phyloP scores from a whole-genome alignment of 805 yeast species.

The Candida quercuum region DNA sequence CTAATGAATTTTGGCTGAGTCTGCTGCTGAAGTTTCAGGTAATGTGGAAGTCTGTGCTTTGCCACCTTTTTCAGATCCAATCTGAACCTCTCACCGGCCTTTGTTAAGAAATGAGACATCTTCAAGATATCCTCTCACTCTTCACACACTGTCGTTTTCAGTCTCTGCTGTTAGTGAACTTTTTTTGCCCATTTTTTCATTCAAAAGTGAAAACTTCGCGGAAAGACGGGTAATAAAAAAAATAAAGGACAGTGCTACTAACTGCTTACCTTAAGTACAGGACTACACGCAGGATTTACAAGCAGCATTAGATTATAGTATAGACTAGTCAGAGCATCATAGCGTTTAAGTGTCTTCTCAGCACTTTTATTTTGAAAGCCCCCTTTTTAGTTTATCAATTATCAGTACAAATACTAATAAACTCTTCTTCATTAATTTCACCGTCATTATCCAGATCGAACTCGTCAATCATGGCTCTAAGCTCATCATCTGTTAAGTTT shows the following conservation, averaged over 20 bases:
- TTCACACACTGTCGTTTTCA: no score
- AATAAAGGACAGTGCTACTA: no score
- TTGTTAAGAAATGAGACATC: conserved; percentile 21
- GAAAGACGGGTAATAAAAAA: no score
- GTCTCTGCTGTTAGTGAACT: background rate
- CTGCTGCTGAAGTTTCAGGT: conserved; percentile 24
- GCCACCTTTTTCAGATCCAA: conserved; percentile 27
- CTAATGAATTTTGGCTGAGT: conserved; percentile 33
- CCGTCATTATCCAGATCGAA: conserved; percentile 97
- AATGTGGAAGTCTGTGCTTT: conserved; percentile 24
- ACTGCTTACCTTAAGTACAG: no score
- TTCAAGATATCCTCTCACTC: no score
- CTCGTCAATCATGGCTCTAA: conserved; percentile 95
- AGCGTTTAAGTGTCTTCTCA: no score
- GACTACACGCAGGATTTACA: no score
- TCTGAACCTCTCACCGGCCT: conserved; percentile 32
- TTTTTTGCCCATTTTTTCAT: background rate
- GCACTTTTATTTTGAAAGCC: no score
- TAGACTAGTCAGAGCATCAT: no score
- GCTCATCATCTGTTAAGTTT: conserved; percentile 84
- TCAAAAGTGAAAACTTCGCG: no score
- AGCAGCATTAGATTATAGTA: no score
- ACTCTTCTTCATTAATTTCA: conserved; percentile 86
- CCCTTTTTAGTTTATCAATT: conserved; percentile 26
- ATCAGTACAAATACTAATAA: conserved; percentile 83